Evolutionary conservation across 2,329 filamentous ascomycete genomes (phyloP).

Genomic region (Escovopsis sp.): DNA sequence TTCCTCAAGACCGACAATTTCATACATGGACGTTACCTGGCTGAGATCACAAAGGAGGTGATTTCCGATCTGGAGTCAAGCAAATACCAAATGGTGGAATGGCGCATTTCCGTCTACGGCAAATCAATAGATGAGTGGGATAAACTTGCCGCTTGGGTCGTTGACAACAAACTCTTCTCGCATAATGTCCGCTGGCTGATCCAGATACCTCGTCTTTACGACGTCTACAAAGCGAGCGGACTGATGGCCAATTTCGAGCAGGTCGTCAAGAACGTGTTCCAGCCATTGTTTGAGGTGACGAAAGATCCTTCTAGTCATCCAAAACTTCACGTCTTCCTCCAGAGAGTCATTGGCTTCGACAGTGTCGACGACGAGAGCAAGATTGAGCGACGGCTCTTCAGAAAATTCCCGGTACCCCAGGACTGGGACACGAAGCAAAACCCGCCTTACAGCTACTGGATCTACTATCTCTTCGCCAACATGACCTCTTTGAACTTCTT

Average conservation of each 20-base stretch:
- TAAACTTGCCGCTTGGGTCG: slow-evolving; percentile 94
- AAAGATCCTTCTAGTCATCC: slow-evolving; percentile 74
- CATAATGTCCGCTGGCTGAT: slow-evolving; percentile 97
- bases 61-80: slow-evolving; percentile 94
- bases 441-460: slow-evolving; percentile 97
- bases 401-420: slow-evolving; percentile 83
- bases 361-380: slow-evolving; percentile 98
- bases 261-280: slow-evolving; percentile 80
- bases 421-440: slow-evolving; percentile 89
- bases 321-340: slow-evolving; percentile 87
- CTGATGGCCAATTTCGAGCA: slow-evolving; percentile 85
- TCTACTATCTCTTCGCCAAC: slow-evolving; percentile 94
- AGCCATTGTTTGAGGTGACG: slow-evolving; percentile 89
- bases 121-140: slow-evolving; percentile 91
- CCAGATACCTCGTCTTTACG: slow-evolving; percentile 85
- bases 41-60: slow-evolving; percentile 96
- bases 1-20: slow-evolving; percentile 98
- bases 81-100: slow-evolving; percentile 99
- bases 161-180: slow-evolving; percentile 96
- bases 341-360: slow-evolving; percentile 92
- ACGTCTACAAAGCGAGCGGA: slow-evolving; percentile 82
- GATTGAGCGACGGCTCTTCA: slow-evolving; percentile 81
- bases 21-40: slow-evolving; percentile 87
- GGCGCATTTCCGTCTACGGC: slow-evolving; percentile 96
- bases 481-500: slow-evolving; percentile 84